Conservation (phyloP, 1,284 basidiomycete species). For the Peniophora sp. region DNA sequence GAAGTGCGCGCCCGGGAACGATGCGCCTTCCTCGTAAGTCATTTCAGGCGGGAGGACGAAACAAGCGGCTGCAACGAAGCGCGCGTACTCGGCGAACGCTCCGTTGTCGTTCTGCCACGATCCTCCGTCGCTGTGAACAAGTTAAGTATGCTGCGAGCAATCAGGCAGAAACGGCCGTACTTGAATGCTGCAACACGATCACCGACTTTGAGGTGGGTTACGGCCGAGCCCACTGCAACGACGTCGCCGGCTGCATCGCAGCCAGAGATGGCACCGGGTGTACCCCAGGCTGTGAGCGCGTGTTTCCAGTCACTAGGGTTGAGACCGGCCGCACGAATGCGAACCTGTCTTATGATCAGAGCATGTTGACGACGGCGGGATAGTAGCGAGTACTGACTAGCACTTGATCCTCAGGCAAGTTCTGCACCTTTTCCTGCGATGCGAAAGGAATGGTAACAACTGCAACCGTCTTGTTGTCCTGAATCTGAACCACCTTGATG, state of each 20-base stretch:
- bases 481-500: background rate
- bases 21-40: conserved; percentile 7
- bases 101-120: conserved; percentile 8
- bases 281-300: background rate
- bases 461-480: background rate
- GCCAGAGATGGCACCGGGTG: conserved; percentile 18
- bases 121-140: conserved; percentile 20
- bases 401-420: background rate
- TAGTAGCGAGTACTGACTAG: background rate
- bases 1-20: conserved; percentile 3
- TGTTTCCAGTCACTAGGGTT: conserved; percentile 5
- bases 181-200: conserved; percentile 33
- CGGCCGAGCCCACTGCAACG: conserved; percentile 21
- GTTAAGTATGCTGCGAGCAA: background rate
- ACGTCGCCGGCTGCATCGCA: conserved; percentile 36
- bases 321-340: background rate
- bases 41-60: conserved; percentile 4
- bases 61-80: background rate
- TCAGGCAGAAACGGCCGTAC: background rate
- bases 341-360: background rate
- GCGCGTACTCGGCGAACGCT: conserved; percentile 8
- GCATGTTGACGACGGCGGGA: background rate
- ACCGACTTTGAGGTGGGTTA: conserved; percentile 23
- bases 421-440: background rate
- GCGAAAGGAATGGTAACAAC: background rate